Evolutionary conservation across 2,329 filamentous ascomycete species (phyloP).

Genomic region (Taxawa tesnikishii): DNA sequence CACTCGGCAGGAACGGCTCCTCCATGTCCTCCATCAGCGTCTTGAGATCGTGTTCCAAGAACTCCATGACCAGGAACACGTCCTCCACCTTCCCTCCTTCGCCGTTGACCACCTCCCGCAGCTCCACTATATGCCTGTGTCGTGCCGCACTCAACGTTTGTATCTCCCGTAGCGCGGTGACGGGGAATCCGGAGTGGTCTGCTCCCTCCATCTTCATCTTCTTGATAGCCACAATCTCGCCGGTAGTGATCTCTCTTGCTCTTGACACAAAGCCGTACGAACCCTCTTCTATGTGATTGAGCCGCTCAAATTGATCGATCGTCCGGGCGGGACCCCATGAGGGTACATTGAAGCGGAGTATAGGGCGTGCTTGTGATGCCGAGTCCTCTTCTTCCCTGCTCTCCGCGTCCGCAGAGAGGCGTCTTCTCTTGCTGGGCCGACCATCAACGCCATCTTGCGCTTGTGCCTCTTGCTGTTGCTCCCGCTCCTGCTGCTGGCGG

Average conservation of each 20-base stretch:
- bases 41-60: conserved; percentile 93
- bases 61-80: conserved; percentile 92
- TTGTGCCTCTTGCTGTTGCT: conserved; percentile 12
- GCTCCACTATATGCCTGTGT: conserved; percentile 69
- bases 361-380: conserved; percentile 30
- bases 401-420: conserved; percentile 45
- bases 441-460: conserved; percentile 15
- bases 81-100: conserved; percentile 28
- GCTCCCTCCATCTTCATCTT: conserved; percentile 69
- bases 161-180: conserved; percentile 88
- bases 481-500: conserved; percentile 22
- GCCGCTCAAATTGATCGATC: conserved; percentile 76
- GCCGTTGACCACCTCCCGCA: conserved; percentile 63
- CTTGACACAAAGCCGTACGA: conserved; percentile 91
- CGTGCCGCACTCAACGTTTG: conserved; percentile 72
- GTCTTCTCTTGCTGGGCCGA: conserved; percentile 43
- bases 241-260: conserved; percentile 60
- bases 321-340: conserved; percentile 62
- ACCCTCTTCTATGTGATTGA: conserved; percentile 96
- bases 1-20: conserved; percentile 83
- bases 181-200: conserved; percentile 53
- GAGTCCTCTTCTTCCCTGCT: conserved; percentile 16
- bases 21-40: conserved; percentile 87
- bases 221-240: conserved; percentile 81
- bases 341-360: conserved; percentile 60